A percentile compares a stretch with the other conserved stretches of the same genome.
Conservation (phyloP, 73 alveolate species). For the Tetrahymena elliotti region DNA sequence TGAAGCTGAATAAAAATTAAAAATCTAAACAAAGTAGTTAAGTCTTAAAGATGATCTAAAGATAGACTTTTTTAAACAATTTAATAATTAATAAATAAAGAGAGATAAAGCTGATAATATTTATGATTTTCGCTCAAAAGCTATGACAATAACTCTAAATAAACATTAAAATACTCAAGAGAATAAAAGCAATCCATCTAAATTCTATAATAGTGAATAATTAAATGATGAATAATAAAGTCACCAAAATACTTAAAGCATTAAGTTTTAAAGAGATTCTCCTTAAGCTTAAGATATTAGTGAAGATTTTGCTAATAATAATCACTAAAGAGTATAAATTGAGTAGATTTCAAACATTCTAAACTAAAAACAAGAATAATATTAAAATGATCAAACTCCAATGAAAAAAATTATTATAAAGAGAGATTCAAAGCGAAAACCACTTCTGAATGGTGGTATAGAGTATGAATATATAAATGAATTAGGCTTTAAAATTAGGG, state of each 20-base stretch:
- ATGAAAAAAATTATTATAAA: neutral
- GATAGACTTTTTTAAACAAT: neutral
- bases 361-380: neutral
- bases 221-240: neutral
- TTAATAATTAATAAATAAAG: neutral
- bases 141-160: neutral
- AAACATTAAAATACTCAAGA: neutral
- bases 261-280: neutral
- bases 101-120: neutral
- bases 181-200: neutral
- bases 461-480: neutral
- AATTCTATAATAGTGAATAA: too few relatives aligned
- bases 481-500: neutral
- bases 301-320: neutral
- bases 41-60: neutral
- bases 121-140: neutral
- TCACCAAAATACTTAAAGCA: too few relatives aligned
- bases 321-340: neutral
- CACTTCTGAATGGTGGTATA: neutral
- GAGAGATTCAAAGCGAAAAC: neutral
- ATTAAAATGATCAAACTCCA: neutral
- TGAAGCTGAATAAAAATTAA: neutral
- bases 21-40: neutral
- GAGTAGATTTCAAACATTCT: neutral
- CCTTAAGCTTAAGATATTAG: neutral